Evolutionary conservation across 306 rosid species (phyloP).

Genomic region (Cyclanthera cordifolia): DNA sequence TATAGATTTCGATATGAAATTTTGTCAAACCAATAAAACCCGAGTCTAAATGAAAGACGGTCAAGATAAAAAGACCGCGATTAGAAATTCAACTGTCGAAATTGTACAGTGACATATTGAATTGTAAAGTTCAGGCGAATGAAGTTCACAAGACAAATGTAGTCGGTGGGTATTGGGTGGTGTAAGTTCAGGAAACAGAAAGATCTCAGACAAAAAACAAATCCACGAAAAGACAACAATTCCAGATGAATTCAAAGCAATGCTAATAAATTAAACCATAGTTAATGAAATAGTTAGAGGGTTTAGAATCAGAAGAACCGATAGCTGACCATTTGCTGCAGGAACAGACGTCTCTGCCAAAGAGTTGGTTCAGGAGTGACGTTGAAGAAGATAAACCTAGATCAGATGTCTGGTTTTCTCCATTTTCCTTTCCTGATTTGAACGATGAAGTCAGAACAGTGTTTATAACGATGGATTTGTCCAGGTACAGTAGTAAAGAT

Average conservation of each 20-base stretch:
- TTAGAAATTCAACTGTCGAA: no score
- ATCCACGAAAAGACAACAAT: background rate
- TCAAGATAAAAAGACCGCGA: background rate
- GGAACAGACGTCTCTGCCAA: conserved; percentile 78
- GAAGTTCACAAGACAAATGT: no score
- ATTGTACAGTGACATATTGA: no score
- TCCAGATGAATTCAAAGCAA: background rate
- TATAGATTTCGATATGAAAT: background rate
- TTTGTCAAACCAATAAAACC: background rate
- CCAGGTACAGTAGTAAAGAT: background rate
- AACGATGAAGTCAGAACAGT: background rate
- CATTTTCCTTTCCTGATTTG: background rate
- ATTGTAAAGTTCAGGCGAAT: no score
- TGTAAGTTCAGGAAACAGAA: background rate
- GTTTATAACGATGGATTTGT: background rate
- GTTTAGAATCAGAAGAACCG: background rate
- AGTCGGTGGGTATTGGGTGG: background rate
- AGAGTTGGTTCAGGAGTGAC: conserved; percentile 92
- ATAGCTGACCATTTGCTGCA: conserved; percentile 64
- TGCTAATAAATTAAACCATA: background rate
- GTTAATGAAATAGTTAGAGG: background rate
- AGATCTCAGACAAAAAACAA: background rate
- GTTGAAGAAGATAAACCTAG: conserved; percentile 17
- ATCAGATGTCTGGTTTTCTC: background rate
- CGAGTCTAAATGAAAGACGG: background rate